Conservation (phyloP, 768 basidiomycete genomes). For the Goffeauzyma gilvescens region DNA sequence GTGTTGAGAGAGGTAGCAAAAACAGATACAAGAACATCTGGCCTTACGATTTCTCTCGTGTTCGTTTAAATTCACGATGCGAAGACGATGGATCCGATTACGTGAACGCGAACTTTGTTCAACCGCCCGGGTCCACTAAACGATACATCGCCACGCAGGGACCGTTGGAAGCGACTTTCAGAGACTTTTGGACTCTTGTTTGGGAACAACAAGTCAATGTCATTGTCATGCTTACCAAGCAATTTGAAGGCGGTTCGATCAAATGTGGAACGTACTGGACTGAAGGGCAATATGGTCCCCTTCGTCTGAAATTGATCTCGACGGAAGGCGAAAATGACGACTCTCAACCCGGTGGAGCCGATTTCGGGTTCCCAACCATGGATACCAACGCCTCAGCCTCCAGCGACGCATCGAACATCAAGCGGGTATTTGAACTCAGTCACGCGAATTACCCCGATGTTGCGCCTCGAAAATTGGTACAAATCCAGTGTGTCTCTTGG, state of each 20-base stretch:
- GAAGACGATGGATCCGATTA: constrained; percentile 55
- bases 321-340: constrained; percentile 38
- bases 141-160: constrained; percentile 94
- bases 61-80: constrained; percentile 41
- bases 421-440: constrained; percentile 44
- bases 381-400: constrained; percentile 8
- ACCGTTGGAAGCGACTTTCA: constrained; percentile 68
- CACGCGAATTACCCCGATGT: constrained; percentile 45
- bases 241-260: constrained; percentile 65
- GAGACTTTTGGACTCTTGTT: constrained; percentile 87
- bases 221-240: constrained; percentile 89
- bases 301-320: constrained; percentile 43
- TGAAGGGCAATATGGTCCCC: constrained; percentile 45
- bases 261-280: constrained; percentile 86
- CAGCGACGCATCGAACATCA: constrained; percentile 26
- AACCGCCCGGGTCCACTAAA: constrained; percentile 59
- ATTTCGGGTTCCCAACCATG: constrained; percentile 37
- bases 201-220: constrained; percentile 92
- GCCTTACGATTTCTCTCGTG: constrained; percentile 85
- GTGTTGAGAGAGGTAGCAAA: constrained; percentile 81
- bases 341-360: constrained; percentile 16
- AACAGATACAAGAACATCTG: constrained; percentile 92
- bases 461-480: constrained; percentile 50
- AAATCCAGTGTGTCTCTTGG: constrained; percentile 87
- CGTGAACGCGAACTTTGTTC: constrained; percentile 84